Evolutionary conservation across 2,329 filamentous ascomycete species (phyloP), one percentile per base, ranked within the genome.

Genomic region (Curvularia verruculosa): DNA sequence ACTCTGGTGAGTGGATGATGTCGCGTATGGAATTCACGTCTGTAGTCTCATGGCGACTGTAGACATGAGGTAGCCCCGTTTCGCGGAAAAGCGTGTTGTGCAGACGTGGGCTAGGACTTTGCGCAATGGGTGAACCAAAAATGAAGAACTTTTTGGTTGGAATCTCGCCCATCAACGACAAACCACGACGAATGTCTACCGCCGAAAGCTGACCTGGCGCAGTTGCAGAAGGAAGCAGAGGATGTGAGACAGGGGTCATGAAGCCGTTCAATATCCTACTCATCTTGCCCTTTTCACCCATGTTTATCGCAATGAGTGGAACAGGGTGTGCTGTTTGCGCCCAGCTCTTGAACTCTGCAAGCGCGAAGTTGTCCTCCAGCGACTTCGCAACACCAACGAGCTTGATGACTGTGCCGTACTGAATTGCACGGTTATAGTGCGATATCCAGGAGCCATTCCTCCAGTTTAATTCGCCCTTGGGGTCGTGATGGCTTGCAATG

Each of bases 401-500:
- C 80, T 99, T 99, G 79, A 99, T 92, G 56, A 98, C 83, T 71
- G 98, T 92, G 46, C 94, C 95, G 68, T 91, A 91, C 72, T 96
- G 90, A 13, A 97, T 80, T 15, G 94, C 94, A 70, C 87, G 87
- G 77, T 97, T 97, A 82, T 96, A 98, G 77, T 87, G 89, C 26
- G 88, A 84, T 54, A 95, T 87, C 94, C 95, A 99, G 0, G 91
- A 91, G n/a, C 91, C 92, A 66, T 96, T 93, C 63, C 83, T 87
- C 95, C 95, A 99, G 1, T 91, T 94, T 18, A 98, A 81, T 21
- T 83, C 81, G 8, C 89, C 89, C 54, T 84, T 79, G 0, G 92
- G 91, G 73, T 99, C 95, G 74, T 99, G 95, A 74, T 99, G 94
- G 0, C 95, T 99, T 8, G 94, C 92, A 67, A 99, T 96, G 71